Base-by-base conservation (phyloP, 768 basidiomycete genomes). In the Suillus spraguei region DNA sequence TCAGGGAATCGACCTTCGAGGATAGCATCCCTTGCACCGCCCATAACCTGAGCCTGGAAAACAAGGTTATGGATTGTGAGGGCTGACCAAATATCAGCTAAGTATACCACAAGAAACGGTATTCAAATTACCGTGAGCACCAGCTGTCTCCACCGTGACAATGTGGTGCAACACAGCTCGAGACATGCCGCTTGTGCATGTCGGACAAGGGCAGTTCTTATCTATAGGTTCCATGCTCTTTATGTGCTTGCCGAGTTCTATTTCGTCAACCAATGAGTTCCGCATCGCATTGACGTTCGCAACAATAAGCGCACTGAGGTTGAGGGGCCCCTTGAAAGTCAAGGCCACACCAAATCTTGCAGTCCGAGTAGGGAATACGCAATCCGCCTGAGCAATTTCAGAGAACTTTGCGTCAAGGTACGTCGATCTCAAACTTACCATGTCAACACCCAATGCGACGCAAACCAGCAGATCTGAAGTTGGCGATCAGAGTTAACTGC, bases 281-380 rank as follows among this genome's bases (percentile, higher is more conserved):
- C 66, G 42, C 10, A 58, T 28, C 58, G 24, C 46, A 44, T 47
- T 60, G 46, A 35, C 20, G 3, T 63, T 42, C 11, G 24, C 61
- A 36, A 44, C 3, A 52, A 22, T 10, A 47, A 41, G 60, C 61
- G 58, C 65, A 94, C 93, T 86, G 28, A 96, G 83, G 74, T 96
- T 96, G 20, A 97, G 69, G 5, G 93, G 93, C 0, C 94, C 94
- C 5, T 77, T 82, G 69, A 87, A 86, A 11, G 95, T 96, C 63
- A 97, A 75, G 6, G 95, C 94, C 17, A 96, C 90, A 2, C 94
- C 94, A 73, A 96, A 96, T 35, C 94, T 85, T 42, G 94, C 95
- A 1, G 95, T 96, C 63, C 95, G 85, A 2, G 94, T 97, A 38
- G 94, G 95, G 69, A 95, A 96, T 13, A 97, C 94, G 66, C 94